Base-by-base conservation (phyloP, 2,329 filamentous ascomycete genomes). In the Verticillium tricorpus region DNA sequence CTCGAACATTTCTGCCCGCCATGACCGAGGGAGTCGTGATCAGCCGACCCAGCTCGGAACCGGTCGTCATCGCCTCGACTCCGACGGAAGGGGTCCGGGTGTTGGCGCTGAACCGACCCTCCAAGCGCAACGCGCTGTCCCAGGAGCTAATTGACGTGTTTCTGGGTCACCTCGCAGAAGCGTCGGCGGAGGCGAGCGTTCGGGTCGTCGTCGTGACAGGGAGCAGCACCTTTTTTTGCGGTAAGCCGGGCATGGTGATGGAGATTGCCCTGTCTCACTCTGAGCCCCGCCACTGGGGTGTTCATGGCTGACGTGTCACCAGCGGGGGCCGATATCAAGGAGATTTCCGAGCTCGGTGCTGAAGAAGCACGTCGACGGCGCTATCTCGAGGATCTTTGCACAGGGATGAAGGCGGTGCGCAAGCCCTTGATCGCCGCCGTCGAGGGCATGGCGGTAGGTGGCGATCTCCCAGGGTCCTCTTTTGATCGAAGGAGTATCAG, bases 111-210 rank as follows among this genome's bases (percentile, higher is more conserved):
- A 82, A 84, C 71, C 77, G 84, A 3, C 83, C 82, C 2, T 74
- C 77, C 52, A 85, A 86, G 70, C 77, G 82, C 61, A 87, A 87
- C 75, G 83, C 85, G 5, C 78, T 87, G 60, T 85, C 82, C 1
- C 74, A 77, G 58, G 69, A 72, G 56, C 78, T 85, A 72, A 80
- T 83, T 64, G 67, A 69, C 60, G 74, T 82, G 57, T 71, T 84
- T 9, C 67, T 78, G 11, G 63, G 50, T 14, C 64, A 68, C 58
- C 68, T 75, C 39, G 67, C 57, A 57, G 60, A 54, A 50, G 70
- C 64, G 31, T 67, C 67, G 56, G 67, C 45, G 25, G 69, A 72
- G 45, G 56, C 68, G 56, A 64, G 57, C 4, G 68, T 78, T 50
- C 69, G 70, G 35, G 75, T 68, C 45, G 70, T 78, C 31, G 68